Evolutionary conservation across 176 grass and related monocot genomes (phyloP).

Genomic region (Bonia amplexicaulis): DNA sequence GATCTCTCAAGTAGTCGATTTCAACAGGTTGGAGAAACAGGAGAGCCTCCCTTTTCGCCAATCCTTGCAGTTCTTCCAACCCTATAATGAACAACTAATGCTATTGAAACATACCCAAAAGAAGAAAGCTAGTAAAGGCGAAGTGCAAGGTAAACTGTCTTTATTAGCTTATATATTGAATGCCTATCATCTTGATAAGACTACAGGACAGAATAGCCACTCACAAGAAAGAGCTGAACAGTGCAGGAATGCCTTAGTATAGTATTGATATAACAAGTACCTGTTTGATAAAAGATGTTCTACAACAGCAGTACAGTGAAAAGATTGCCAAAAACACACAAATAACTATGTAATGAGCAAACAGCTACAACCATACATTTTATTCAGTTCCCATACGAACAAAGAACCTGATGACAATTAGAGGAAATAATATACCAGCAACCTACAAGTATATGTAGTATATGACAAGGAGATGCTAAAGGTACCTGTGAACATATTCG

Average conservation of each 20-base stretch:
- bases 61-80: conserved; percentile 95
- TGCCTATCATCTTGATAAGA: not conserved
- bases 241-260: not conserved
- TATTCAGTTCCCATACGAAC: not conserved
- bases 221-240: not conserved
- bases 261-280: not conserved
- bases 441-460: not conserved
- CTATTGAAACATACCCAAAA: not conserved
- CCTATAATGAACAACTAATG: conserved; percentile 29
- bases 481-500: conserved; percentile 96
- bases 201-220: not conserved
- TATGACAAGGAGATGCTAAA: not conserved
- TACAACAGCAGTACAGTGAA: not conserved
- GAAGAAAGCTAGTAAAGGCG: not conserved
- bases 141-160: not conserved
- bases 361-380: not conserved
- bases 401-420: not conserved
- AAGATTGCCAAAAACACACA: not conserved
- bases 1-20: conserved; percentile 84
- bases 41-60: conserved; percentile 84
- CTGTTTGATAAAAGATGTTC: not conserved
- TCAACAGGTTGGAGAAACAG: conserved; percentile 91
- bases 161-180: not conserved
- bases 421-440: not conserved
- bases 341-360: not conserved